Percentiles rank a stretch among this genome's conserved stretches.
These are phyloP conservation scores for Sistotremastrum suecicum DNA, from an alignment of 768 basidiomycete genomes.

Conservation along the genomic window DNA sequence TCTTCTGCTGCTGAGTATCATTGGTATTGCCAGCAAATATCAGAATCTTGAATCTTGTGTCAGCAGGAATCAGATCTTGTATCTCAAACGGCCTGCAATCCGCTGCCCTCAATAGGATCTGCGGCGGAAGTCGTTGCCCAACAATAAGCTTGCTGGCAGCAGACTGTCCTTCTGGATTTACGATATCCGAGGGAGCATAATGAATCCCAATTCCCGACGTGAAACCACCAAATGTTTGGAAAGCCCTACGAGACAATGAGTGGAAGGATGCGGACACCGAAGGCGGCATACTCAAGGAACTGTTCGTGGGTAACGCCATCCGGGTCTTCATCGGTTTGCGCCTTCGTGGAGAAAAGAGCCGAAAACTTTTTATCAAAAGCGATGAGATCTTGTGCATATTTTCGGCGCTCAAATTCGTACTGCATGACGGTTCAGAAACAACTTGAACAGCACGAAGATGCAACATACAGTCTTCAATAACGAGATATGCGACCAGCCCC, in stretches of 20 bases:
- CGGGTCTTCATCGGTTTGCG: conserved; percentile 28
- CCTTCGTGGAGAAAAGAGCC: conserved; percentile 21
- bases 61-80: conserved; percentile 37
- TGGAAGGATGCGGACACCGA: neutral
- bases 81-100: conserved; percentile 37
- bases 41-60: conserved; percentile 41
- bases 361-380: conserved; percentile 1
- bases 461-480: conserved; percentile 10
- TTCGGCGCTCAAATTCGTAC: conserved; percentile 2
- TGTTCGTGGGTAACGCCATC: conserved; percentile 34
- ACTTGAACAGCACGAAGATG: conserved; percentile 9
- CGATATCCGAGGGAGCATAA: conserved; percentile 34
- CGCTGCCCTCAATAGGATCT: conserved; percentile 33
- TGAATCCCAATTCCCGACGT: conserved; percentile 41
- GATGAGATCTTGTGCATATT: conserved; percentile 2
- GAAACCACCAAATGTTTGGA: conserved; percentile 40
- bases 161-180: conserved; percentile 22
- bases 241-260: conserved; percentile 20
- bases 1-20: conserved; percentile 15
- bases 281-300: conserved; percentile 27
- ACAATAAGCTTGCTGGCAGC: conserved; percentile 27
- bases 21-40: conserved; percentile 36
- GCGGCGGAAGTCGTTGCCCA: conserved; percentile 40
- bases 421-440: conserved; percentile 6
- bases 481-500: conserved; percentile 10